Conservation (phyloP, 176 grass and related monocot species). For the Poa annua region DNA sequence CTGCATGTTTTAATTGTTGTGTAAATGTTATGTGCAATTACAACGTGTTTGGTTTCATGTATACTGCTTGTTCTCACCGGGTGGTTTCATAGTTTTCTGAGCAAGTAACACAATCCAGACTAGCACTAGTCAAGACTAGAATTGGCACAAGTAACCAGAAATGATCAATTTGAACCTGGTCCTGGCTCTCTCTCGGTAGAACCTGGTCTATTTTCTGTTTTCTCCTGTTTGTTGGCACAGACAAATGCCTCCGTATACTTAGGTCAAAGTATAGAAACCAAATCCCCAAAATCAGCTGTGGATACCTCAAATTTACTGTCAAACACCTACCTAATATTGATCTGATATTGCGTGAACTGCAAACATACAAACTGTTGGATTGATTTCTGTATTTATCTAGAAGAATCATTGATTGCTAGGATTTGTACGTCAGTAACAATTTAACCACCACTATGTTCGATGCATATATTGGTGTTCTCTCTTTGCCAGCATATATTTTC, state of each 20-base stretch:
- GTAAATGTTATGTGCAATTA: background rate
- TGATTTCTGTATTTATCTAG: background rate
- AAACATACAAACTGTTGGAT: constrained; percentile 5
- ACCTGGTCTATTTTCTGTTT: background rate
- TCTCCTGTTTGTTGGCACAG: background rate
- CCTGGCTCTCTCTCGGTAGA: background rate
- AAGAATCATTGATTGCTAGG: too few species aligned
- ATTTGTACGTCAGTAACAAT: background rate
- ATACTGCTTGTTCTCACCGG: background rate
- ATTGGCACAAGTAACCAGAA: background rate
- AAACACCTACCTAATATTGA: background rate
- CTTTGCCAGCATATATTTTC: background rate
- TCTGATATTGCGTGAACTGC: background rate
- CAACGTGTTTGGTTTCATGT: constrained; percentile 21
- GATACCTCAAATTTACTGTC: background rate
- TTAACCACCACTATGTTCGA: background rate
- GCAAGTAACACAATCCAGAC: constrained; percentile 1
- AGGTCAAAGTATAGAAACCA: background rate
- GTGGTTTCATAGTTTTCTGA: background rate
- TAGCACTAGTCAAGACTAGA: background rate
- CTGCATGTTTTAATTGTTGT: background rate
- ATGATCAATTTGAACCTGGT: background rate
- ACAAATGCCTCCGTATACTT: background rate
- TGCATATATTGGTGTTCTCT: background rate
- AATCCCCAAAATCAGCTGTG: background rate